Conservation (phyloP, 495 filamentous ascomycete species). For the Penicillium canescens region DNA sequence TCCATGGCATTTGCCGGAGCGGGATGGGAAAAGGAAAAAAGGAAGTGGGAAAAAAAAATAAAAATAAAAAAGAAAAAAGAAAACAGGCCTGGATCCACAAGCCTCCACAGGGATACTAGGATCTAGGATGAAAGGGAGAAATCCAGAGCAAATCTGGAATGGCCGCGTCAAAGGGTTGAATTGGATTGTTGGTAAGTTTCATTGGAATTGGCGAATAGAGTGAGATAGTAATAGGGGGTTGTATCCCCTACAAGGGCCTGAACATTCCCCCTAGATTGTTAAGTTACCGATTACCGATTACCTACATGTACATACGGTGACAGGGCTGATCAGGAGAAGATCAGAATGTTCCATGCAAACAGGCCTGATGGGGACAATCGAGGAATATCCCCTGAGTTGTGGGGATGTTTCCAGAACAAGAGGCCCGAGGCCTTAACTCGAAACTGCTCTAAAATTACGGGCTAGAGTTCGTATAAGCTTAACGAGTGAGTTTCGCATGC, state of each 20-base stretch:
- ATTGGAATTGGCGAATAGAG: not conserved
- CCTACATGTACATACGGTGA: not conserved
- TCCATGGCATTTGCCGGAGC: not conserved
- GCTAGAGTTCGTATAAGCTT: not conserved
- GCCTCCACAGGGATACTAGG: conserved; percentile 1
- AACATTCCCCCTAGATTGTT: no score
- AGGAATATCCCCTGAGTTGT: conserved; percentile 10
- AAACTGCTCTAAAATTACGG: conserved; percentile 1
- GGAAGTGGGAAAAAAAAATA: not conserved
- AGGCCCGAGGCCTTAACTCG: conserved; percentile 1
- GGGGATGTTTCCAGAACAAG: conserved; percentile 11
- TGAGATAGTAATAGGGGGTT: not conserved
- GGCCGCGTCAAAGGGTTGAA: conserved; percentile 1
- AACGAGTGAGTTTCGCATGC: no score
- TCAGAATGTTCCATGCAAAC: conserved; percentile 13
- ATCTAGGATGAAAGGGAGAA: conserved; percentile 4
- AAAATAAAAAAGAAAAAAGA: not conserved
- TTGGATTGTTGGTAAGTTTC: conserved; percentile 8
- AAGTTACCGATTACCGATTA: no score
- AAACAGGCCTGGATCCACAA: not conserved
- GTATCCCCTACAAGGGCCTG: no score
- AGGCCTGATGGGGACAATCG: conserved; percentile 18
- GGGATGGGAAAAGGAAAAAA: not conserved
- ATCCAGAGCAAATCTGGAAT: not conserved
- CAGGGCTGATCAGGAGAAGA: conserved; percentile 13